Evolutionary conservation across 805 yeast genomes (phyloP), one percentile per base, ranked within the genome.

Genomic region (Metschnikowia similis): DNA sequence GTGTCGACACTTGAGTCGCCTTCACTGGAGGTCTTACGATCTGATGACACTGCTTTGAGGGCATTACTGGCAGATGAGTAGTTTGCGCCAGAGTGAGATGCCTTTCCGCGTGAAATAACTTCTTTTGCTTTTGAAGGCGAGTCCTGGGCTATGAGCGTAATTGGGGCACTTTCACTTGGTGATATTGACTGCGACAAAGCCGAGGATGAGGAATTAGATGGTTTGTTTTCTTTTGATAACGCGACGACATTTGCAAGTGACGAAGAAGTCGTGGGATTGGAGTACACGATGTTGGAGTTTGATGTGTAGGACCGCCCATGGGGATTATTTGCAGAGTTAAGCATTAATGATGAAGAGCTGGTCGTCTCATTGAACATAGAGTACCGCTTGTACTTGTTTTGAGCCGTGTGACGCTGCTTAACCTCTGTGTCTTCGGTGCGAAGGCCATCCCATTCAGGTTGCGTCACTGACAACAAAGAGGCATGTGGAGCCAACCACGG

Each of bases 401-500:
- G 52, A 26, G 53, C 45, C 13, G 40, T 35, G 42, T 47, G n/a
- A 11, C 37, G 53, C n/a, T 52, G 41, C 29, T 47, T 48, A 7
- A 48, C 49, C 4, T 62, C 55, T 52, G 61, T 55, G 54, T 66
- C 61, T 58, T 69, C 73, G 31, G 63, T 54, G 50, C 67, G 74
- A 48, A 74, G 72, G 49, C 74, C 74, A 65, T 92, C 98, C 97
- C 97, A 94, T 64, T 92, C 97, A 3, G 80, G 77, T 38, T 96
- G 96, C 16, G 92, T 80, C 30, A 90, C 85, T 0, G 94, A 82
- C 56, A 94, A 71, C 71, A 91, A 87, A 56, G 84, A 84, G 11
- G 84, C 82, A 69, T 92, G 90, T 2, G 89, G 86, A n/a, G 85
- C 72, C 49, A 94, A 67, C 99, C 99, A 92, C 28, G 87, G 82